Evolutionary conservation across 1,284 basidiomycete genomes (phyloP).

Genomic region (Jaminaea rosea): DNA sequence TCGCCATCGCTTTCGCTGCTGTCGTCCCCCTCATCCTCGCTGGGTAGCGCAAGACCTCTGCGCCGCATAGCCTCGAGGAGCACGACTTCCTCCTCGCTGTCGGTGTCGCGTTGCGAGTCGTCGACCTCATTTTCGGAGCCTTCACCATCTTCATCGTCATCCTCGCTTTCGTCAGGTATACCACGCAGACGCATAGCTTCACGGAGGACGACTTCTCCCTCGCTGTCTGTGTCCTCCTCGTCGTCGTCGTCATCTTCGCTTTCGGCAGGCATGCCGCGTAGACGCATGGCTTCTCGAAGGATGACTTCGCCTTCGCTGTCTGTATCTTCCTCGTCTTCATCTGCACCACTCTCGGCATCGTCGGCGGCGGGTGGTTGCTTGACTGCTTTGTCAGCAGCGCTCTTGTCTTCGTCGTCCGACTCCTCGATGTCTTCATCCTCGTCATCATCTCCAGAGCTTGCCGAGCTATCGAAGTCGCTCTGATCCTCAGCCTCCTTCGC

Average conservation of each 20-base stretch:
- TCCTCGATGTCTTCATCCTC: conserved; percentile 3
- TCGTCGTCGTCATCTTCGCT: conserved; percentile 3
- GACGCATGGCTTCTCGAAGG: conserved; percentile 37
- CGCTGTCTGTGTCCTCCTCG: conserved; percentile 23
- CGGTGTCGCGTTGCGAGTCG: conserved; percentile 1
- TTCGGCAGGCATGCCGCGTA: conserved; percentile 14
- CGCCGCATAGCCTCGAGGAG: neutral
- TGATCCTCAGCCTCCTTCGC: conserved; percentile 15
- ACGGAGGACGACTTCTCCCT: conserved; percentile 32
- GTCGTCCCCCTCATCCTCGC: neutral
- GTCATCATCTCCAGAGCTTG: conserved; percentile 9
- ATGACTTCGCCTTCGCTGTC: conserved; percentile 35
- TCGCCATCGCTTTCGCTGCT: neutral
- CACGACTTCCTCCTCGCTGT: neutral
- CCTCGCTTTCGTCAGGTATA: conserved; percentile 4
- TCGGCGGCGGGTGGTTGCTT: no score
- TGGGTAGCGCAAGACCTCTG: neutral
- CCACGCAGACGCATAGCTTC: conserved; percentile 39
- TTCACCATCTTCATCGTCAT: conserved; percentile 2
- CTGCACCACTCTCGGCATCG: conserved; percentile 13
- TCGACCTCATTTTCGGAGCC: neutral
- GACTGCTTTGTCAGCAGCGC: no score
- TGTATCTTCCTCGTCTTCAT: conserved; percentile 12
- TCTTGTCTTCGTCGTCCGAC: conserved; percentile 6
- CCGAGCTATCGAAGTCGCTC: conserved; percentile 32